Evolutionary conservation across 257 asterid species (phyloP).

Genomic region (Solanum chiquidenum): DNA sequence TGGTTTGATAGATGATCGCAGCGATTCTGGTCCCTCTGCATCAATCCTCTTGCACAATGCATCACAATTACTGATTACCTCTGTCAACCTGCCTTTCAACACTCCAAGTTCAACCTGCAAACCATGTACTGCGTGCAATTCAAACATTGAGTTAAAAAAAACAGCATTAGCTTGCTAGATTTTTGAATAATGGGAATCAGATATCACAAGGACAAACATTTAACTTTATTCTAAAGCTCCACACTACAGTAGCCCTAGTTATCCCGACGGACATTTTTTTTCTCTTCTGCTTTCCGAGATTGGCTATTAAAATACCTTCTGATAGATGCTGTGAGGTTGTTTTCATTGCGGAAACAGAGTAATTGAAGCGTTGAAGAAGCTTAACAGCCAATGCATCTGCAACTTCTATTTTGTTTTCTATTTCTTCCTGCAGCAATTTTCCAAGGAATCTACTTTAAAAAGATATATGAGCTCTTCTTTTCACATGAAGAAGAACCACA

Average conservation of each 20-base stretch:
- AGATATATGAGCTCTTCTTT: background rate
- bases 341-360: constrained; percentile 80
- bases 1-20: constrained; percentile 59
- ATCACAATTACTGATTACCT: constrained; percentile 86
- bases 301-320: constrained; percentile 40
- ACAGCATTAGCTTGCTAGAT: background rate
- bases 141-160: background rate
- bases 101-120: constrained; percentile 95
- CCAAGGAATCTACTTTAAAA: background rate
- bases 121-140: constrained; percentile 46
- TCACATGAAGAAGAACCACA: background rate
- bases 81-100: constrained; percentile 86
- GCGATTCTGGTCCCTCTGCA: constrained; percentile 71
- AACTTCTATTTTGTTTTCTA: constrained; percentile 88
- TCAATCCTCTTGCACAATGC: constrained; percentile 79
- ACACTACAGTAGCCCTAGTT: background rate
- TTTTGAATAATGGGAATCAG: background rate
- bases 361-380: constrained; percentile 88
- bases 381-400: constrained; percentile 87
- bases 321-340: constrained; percentile 77
- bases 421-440: constrained; percentile 55
- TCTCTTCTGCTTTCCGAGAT: background rate
- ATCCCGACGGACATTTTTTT: background rate
- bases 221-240: background rate
- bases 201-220: background rate